Base-by-base conservation (phyloP, 495 filamentous ascomycete species). In the Penicillium paxilli region DNA sequence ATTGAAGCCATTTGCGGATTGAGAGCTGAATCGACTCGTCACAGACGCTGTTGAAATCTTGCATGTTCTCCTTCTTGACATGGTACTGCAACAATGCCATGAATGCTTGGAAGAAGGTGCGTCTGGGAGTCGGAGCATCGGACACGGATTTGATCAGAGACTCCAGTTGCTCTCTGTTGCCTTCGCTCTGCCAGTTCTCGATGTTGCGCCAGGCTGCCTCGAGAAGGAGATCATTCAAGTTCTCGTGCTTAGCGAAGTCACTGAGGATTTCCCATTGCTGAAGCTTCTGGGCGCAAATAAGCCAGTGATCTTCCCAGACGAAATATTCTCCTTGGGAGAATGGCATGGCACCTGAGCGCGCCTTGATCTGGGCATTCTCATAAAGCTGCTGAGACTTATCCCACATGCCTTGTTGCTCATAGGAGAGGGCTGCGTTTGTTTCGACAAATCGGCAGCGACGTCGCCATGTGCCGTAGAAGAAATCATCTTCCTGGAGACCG, bases 281-380 rank as follows among this genome's bases (percentile, higher is more conserved):
- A 32, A 99, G 81, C 75, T 98, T 99, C 71, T 98, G 90, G 2
- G 93, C 94, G 65, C 95, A 98, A 35, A 95, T 80, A 28, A 98
- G 83, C 95, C 95, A 99, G 59, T 99, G 95, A 69, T 99, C 95
- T 71, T 99, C 95, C 95, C 95, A 99, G 1, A 99, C 80, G 83
- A 94, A 96, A 66, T 99, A 99, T 73, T 99, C 95, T 12, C 86
- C 91, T 59, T 95, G 89, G 1, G 94, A 97, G 74, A 96, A 97
- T 2, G 95, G 92, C 54, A 96, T 83, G 12, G 88, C 87, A 24
- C 92, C 93, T 1, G 91, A 96, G 30, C 95, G 83, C 38, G 95
- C 93, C 69, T 96, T 99, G 67, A 97, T 92, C 71, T 98, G 95
- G 0, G 94, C 95, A 38, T 84, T 86, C 65, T 99, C 95, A 70